Percentiles rank a stretch among this genome's conserved stretches.
These are phyloP conservation scores for Escovopsis sp. DNA, from an alignment of 2,329 filamentous ascomycete species.

Conservation along the genomic window DNA sequence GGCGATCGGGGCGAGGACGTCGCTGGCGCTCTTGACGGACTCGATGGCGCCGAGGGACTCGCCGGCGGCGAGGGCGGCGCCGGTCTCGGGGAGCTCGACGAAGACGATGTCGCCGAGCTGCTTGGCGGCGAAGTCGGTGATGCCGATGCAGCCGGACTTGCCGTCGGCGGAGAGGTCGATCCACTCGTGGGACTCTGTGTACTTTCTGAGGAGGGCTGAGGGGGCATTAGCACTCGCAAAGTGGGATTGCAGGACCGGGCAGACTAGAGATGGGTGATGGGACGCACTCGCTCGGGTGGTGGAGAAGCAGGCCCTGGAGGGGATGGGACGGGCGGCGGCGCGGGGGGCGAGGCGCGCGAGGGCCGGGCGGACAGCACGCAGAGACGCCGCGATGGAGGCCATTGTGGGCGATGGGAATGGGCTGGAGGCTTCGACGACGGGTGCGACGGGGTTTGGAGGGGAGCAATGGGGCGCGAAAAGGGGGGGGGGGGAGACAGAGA, in stretches of 20 bases:
- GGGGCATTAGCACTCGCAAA: no score
- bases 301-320: conserved; percentile 25
- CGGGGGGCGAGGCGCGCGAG: conserved; percentile 23
- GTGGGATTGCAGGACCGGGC: conserved; percentile 1
- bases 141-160: conserved; percentile 68
- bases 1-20: conserved; percentile 79
- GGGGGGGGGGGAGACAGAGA: background rate
- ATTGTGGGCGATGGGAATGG: conserved; percentile 22
- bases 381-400: conserved; percentile 46
- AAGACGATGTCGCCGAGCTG: conserved; percentile 93
- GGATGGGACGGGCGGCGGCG: conserved; percentile 26
- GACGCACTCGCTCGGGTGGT: conserved; percentile 23
- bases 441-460: no score
- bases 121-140: conserved; percentile 82
- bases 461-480: no score
- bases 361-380: conserved; percentile 34
- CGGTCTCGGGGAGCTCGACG: conserved; percentile 70
- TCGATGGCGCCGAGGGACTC: conserved; percentile 90
- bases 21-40: conserved; percentile 95
- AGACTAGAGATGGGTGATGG: background rate
- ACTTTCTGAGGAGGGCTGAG: conserved; percentile 57
- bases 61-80: conserved; percentile 51
- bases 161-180: conserved; percentile 74
- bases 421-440: no score
- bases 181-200: conserved; percentile 98